Conservation (phyloP, 495 filamentous ascomycete genomes). For the Aspergillus cavernicola region DNA sequence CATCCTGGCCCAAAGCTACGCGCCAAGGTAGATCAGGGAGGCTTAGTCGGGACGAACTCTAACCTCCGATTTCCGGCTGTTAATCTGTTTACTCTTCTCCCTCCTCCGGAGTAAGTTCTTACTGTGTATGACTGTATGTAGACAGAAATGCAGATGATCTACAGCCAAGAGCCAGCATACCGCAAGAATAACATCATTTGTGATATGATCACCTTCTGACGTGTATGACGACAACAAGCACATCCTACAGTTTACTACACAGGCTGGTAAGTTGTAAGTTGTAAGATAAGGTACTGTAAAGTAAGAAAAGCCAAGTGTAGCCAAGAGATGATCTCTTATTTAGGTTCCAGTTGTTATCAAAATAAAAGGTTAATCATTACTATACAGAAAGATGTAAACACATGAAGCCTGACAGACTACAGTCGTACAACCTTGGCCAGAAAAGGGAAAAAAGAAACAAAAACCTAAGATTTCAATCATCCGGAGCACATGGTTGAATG, state of each 20-base stretch:
- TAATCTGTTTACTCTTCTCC: neutral
- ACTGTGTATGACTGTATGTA: too few species aligned
- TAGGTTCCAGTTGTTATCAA: neutral
- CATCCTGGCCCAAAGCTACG: too few species aligned
- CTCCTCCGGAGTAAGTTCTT: too few species aligned
- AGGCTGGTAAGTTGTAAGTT: neutral
- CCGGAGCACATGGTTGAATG: neutral
- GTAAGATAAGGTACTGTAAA: constrained; percentile 1
- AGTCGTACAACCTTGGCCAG: too few species aligned
- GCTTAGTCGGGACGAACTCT: neutral
- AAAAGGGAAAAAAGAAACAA: neutral
- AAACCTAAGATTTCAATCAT: too few species aligned
- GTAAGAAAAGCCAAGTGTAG: constrained; percentile 1
- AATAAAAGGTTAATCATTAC: neutral
- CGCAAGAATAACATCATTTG: neutral
- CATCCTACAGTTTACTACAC: neutral
- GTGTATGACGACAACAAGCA: neutral
- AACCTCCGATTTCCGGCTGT: neutral
- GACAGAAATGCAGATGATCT: neutral
- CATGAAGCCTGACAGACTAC: neutral
- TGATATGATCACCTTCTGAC: neutral
- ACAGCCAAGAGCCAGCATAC: neutral
- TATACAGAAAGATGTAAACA: neutral
- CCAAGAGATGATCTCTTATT: neutral
- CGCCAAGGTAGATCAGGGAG: constrained; percentile 12